Percentiles rank a stretch among this genome's conserved stretches.
phyloP scores from a whole-genome alignment of 345 rosid species.

The Populus pruinosa region DNA sequence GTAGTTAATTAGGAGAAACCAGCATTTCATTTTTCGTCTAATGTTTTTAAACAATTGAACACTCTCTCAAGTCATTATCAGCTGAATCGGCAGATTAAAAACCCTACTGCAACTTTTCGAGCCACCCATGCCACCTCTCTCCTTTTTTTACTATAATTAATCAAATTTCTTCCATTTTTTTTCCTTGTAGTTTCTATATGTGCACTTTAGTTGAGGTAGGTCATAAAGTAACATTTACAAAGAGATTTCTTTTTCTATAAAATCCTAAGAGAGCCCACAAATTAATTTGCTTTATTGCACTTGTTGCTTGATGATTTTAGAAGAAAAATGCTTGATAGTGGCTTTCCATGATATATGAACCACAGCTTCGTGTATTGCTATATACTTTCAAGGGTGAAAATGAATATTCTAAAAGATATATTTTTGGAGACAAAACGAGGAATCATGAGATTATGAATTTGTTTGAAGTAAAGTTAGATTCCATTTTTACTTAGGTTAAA shows the following conservation, averaged over 20 bases:
- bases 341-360: background rate
- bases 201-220: background rate
- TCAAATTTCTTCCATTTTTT: background rate
- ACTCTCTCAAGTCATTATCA: constrained; percentile 11
- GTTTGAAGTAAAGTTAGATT: background rate
- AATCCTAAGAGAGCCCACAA: background rate
- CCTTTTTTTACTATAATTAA: background rate
- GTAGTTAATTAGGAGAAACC: no score
- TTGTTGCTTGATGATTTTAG: background rate
- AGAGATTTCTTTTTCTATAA: background rate
- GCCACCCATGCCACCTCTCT: background rate
- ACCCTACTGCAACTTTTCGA: background rate
- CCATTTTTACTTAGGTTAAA: no score
- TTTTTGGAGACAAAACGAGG: background rate
- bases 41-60: background rate
- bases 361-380: background rate
- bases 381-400: background rate
- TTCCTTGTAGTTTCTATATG: background rate
- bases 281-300: background rate
- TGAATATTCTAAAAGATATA: background rate
- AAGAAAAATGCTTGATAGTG: background rate
- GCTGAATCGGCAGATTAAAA: constrained; percentile 28
- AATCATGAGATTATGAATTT: background rate
- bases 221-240: background rate
- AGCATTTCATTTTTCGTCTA: background rate